Evolutionary conservation across 306 rosid species (phyloP).

Genomic region (Cyamopsis tetragonoloba): DNA sequence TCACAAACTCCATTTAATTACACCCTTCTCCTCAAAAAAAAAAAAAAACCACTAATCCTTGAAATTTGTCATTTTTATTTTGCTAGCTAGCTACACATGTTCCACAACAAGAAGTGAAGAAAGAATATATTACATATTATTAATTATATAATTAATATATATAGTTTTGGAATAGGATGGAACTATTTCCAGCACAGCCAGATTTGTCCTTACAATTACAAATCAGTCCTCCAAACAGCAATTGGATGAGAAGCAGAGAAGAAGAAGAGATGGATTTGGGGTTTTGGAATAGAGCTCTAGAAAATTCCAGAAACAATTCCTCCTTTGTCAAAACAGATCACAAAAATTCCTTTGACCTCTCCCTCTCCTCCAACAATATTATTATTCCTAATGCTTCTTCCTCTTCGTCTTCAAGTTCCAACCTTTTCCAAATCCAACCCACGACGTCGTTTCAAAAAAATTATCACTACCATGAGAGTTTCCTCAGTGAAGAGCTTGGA

Average conservation of each 20-base stretch:
- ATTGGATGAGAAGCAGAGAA: slow-evolving; percentile 53
- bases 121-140: no score
- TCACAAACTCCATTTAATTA: slow-evolving; percentile 39
- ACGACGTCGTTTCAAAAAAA: no score
- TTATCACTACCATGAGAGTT: no score
- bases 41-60: no score
- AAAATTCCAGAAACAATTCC: slow-evolving; percentile 59
- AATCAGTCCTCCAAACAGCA: slow-evolving; percentile 89
- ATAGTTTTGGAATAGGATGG: slow-evolving; percentile 45
- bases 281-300: slow-evolving; percentile 80
- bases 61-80: no score
- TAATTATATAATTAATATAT: no score
- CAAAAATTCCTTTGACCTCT: slow-evolving; percentile 42
- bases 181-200: slow-evolving; percentile 95
- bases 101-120: no score
- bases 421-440: no score
- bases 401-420: no score
- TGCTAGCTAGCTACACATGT: no score
- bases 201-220: slow-evolving; percentile 92
- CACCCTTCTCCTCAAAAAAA: neutral
- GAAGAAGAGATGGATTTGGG: slow-evolving; percentile 82
- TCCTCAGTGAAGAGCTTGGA: slow-evolving; percentile 51
- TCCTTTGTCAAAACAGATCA: slow-evolving; percentile 41
- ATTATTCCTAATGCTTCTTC: no score
- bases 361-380: no score